Conservation (phyloP, 164 flowering plant genomes). For the Vitis rupestris region DNA sequence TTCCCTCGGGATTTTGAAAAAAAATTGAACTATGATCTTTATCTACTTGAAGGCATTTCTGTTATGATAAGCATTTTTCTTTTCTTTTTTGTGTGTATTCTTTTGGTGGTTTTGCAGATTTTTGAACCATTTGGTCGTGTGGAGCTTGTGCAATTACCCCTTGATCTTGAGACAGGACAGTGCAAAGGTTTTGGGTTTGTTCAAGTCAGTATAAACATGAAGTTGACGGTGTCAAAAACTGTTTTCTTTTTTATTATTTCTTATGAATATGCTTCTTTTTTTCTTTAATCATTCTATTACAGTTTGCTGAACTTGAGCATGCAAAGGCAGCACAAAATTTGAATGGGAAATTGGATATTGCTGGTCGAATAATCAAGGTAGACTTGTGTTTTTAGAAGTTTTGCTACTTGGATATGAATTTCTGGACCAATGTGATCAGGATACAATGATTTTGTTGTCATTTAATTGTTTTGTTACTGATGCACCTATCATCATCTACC, state of each 20-base stretch:
- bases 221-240: neutral
- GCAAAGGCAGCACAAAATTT: conserved; percentile 90
- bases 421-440: neutral
- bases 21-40: no score
- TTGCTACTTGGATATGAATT: neutral
- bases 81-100: neutral
- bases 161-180: conserved; percentile 90
- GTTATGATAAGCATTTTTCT: neutral
- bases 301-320: conserved; percentile 88
- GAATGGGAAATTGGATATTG: conserved; percentile 91
- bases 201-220: conserved; percentile 51
- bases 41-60: no score
- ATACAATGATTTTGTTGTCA: no score
- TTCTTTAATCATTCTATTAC: conserved; percentile 9
- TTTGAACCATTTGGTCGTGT: conserved; percentile 97
- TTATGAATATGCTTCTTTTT: neutral
- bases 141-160: conserved; percentile 92
- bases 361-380: conserved; percentile 84
- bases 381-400: neutral
- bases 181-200: conserved; percentile 98
- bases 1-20: no score
- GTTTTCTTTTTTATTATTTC: conserved; percentile 1
- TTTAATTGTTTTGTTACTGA: neutral
- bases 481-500: neutral
- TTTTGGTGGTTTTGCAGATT: conserved; percentile 42